A percentile compares a stretch with the other conserved stretches of the same genome.
These are phyloP conservation scores for Fistulina hepatica DNA, from an alignment of 1,284 basidiomycete species.

Conservation along the genomic window DNA sequence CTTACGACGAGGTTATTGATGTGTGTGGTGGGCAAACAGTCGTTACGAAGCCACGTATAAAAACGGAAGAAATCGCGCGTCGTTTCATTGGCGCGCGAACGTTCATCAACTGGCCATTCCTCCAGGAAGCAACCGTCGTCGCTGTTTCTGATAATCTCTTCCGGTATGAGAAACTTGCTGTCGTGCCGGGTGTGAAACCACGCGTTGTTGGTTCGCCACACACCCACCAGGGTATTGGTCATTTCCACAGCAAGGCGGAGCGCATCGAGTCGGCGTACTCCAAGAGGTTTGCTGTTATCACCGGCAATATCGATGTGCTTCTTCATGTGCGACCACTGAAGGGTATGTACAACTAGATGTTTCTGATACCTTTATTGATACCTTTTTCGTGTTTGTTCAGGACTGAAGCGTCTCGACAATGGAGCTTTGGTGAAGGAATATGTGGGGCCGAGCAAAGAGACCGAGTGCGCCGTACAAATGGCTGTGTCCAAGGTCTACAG, in stretches of 20 bases:
- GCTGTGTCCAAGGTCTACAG: constrained; percentile 67
- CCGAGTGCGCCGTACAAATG: constrained; percentile 81
- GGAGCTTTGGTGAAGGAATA: constrained; percentile 95
- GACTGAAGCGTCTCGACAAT: constrained; percentile 78
- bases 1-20: constrained; percentile 53
- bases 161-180: constrained; percentile 68
- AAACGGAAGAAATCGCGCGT: constrained; percentile 65
- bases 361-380: constrained; percentile 17
- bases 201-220: constrained; percentile 68
- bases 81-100: constrained; percentile 69
- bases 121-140: constrained; percentile 84
- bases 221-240: constrained; percentile 46
- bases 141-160: constrained; percentile 83
- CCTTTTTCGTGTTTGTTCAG: constrained; percentile 38
- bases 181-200: constrained; percentile 41
- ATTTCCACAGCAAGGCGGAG: constrained; percentile 75
- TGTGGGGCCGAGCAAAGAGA: constrained; percentile 71
- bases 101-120: constrained; percentile 89
- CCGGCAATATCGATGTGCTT: constrained; percentile 70
- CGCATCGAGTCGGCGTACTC: constrained; percentile 79
- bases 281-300: constrained; percentile 82
- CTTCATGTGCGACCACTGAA: constrained; percentile 82
- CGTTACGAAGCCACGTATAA: no score
- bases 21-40: no score
- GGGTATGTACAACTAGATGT: constrained; percentile 36